Evolutionary conservation across 352 stramenopile genomes (phyloP), one percentile per base, ranked within the genome.

Genomic region (Globisporangium cylindrosporum): DNA sequence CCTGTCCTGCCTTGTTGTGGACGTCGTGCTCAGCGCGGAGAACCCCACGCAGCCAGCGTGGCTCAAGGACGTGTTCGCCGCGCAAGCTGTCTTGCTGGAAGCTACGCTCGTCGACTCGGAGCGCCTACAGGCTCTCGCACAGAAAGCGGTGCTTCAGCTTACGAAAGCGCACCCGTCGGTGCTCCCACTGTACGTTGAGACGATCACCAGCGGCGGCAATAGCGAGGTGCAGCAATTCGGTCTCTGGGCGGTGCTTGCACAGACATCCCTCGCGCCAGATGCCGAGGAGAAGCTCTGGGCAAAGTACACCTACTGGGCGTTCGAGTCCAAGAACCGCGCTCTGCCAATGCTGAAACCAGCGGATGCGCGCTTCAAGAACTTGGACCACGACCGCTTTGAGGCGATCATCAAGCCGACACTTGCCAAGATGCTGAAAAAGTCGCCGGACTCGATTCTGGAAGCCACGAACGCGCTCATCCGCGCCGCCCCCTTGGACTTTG

Each of bases 341-440:
- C 70, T 76, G 18, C 79, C 78, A 55, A 27, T 72, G 22, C 71
- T 95, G 25, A 14, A 71, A 20, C 66, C 68, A 36, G 59, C 64
- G 10, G 85, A 92, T 41, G 49, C 38, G 25, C 82, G 86, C 34
- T 86, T 95, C 57, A 74, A 81, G 64, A 72, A 66, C 3, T 66
- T 96, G 18, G 79, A 71, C n/a, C 67, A 75, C 41, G 75, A 78
- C 12, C 81, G 88, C 41, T 95, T 96, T 18, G 86, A 93, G 49
- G 46, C 69, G 51, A 63, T 88, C 22, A 73, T 96, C 38, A 73
- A 91, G 66, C 89, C 86, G 1, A 73, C 80, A 18, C 67, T 94
- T 51, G 68, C 78, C 34, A 92, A 92, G 68, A 80, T 90, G 76
- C 78, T 96, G 62, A 95, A 94, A 73, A 92, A 92, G 67, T 88